Evolutionary conservation across 2,329 filamentous ascomycete species (phyloP), one percentile per base, ranked within the genome.

Genomic region (Magnaporthiopsis poae): DNA sequence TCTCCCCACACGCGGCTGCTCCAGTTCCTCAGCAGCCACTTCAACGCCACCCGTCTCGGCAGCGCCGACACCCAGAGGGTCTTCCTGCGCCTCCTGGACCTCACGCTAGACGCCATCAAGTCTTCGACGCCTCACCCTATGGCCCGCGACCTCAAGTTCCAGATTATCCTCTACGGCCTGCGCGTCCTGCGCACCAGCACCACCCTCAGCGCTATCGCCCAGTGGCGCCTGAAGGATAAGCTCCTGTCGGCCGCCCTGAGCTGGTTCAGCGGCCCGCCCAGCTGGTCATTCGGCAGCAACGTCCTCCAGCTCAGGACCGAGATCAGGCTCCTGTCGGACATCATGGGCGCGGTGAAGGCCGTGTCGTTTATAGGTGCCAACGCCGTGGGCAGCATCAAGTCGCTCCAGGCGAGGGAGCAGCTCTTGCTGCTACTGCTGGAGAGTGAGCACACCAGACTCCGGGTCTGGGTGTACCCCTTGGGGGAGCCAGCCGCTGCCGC

Each of bases 261-360:
- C 68, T 99, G 96, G 96, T 99, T 99, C 77, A 86, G 83, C 59
- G 86, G 88, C 70, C 81, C 91, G 7, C 91, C 93, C 18, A 86
- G 88, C 70, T 99, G 95, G 94, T 96, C 95, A 0, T 98, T 95
- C 77, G 95, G 95, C 67, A 95, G 94, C 72, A 99, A 97, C 74
- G 86, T 91, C 63, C 80, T 99, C 21, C 95, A 99, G 75, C 82
- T 98, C 65, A 98, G 96, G 80, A 94, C 96, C 0, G 95, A 99
- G 77, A 86, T 92, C 46, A 89, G 90, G 70, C 80, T 96, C 25
- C 84, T 98, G 59, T 83, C 84, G 8, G 92, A 97, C 74, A 88
- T 97, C 52, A 80, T 88, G 63, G 75, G 78, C 13, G 85, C 88
- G 18, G 78, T 99, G 68, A 86, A 87, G 69, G 82, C 80, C 2